These are phyloP conservation scores for Monosporascus sp. DNA, from an alignment of 2,329 filamentous ascomycete species.

Conservation along the genomic window DNA sequence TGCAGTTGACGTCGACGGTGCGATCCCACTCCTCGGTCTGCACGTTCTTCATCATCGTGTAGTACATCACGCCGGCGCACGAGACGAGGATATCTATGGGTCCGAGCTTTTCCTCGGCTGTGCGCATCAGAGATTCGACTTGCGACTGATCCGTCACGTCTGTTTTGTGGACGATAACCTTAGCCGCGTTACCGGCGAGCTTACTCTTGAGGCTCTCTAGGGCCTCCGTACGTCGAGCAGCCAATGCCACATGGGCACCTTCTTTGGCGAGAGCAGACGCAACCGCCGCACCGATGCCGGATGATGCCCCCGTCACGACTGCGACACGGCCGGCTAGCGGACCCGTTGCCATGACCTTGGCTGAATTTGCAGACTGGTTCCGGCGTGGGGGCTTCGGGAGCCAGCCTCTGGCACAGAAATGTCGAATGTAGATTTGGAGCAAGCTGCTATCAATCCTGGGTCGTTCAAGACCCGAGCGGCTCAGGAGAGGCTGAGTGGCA, in stretches of 20 bases:
- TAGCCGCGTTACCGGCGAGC: constrained; percentile 52
- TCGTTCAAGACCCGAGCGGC: constrained; percentile 48
- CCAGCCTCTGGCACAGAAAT: constrained; percentile 79
- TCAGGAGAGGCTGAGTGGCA: constrained; percentile 57
- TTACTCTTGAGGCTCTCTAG: constrained; percentile 62
- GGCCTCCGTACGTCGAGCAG: constrained; percentile 63
- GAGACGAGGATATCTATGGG: constrained; percentile 74
- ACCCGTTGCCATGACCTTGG: constrained; percentile 39
- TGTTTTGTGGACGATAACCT: constrained; percentile 63
- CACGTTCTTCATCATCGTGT: constrained; percentile 77
- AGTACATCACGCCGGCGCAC: constrained; percentile 84
- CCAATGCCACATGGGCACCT: constrained; percentile 67
- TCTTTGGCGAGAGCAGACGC: constrained; percentile 63
- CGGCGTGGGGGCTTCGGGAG: constrained; percentile 56
- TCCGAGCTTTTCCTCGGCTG: constrained; percentile 58
- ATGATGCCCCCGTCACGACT: constrained; percentile 74
- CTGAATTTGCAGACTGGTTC: constrained; percentile 22
- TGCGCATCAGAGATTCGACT: constrained; percentile 60
- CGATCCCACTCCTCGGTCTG: constrained; percentile 72
- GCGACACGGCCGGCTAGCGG: constrained; percentile 65
- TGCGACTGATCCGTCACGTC: constrained; percentile 65
- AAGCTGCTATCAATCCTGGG: constrained; percentile 65
- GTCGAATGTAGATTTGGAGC: constrained; percentile 72
- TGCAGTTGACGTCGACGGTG: constrained; percentile 83
- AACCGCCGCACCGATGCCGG: constrained; percentile 73